These are phyloP conservation scores for Physocladia obscura DNA, from an alignment of 192 early-diverging fungal species.

Conservation along the genomic window DNA sequence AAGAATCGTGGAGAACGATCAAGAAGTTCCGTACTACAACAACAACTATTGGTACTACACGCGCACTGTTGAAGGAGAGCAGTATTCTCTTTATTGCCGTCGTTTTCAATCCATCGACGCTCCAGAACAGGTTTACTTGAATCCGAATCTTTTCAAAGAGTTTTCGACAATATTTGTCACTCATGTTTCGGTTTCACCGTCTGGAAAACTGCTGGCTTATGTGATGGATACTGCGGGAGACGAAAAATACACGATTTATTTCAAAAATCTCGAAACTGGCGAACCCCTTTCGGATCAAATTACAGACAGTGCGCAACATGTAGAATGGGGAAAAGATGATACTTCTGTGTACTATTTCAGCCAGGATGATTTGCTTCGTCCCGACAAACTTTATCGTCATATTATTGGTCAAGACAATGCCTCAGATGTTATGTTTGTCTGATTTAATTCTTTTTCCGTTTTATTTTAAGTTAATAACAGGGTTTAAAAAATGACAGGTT, in stretches of 20 bases:
- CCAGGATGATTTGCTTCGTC: slow-evolving; percentile 39
- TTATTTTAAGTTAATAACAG: background rate
- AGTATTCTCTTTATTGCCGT: slow-evolving; percentile 50
- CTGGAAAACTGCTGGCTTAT: slow-evolving; percentile 44
- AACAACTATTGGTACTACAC: slow-evolving; percentile 43
- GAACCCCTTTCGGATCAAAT: slow-evolving; percentile 23
- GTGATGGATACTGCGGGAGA: slow-evolving; percentile 44
- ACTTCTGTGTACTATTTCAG: slow-evolving; percentile 35
- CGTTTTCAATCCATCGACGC: slow-evolving; percentile 27
- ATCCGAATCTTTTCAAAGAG: slow-evolving; percentile 14
- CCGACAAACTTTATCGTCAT: slow-evolving; percentile 31
- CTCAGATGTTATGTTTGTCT: slow-evolving; percentile 28
- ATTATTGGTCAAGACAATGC: slow-evolving; percentile 24
- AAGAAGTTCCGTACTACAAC: slow-evolving; percentile 37
- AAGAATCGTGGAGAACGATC: slow-evolving; percentile 46
- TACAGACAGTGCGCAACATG: slow-evolving; percentile 10
- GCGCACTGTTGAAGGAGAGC: slow-evolving; percentile 46
- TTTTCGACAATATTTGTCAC: slow-evolving; percentile 19
- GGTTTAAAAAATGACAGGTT: slow-evolving; percentile 9
- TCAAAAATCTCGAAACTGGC: slow-evolving; percentile 45
- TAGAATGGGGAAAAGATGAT: slow-evolving; percentile 39
- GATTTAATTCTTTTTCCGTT: background rate
- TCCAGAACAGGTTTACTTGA: slow-evolving; percentile 27
- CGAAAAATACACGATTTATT: slow-evolving; percentile 41
- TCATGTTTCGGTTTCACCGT: slow-evolving; percentile 23